phyloP scores from a whole-genome alignment of 2,329 filamentous ascomycete species.

The Microcyclospora tardicrescens region DNA sequence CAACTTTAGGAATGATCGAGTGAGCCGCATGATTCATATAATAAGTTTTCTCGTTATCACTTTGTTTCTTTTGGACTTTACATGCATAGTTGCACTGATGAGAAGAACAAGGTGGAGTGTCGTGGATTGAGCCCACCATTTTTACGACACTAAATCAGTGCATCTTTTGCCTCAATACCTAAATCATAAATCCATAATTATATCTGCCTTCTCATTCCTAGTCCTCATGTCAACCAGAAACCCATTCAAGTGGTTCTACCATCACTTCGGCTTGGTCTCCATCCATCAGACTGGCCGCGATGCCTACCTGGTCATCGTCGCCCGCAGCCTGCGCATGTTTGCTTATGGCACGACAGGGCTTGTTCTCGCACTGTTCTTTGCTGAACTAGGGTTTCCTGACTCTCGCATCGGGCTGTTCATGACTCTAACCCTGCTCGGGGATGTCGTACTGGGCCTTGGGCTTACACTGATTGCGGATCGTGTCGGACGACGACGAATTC shows the following conservation, averaged over 20 bases:
- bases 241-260: slow-evolving; percentile 17
- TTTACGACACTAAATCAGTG: no score
- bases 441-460: slow-evolving; percentile 18
- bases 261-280: slow-evolving; percentile 21
- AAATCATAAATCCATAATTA: no score
- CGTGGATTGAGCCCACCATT: no score
- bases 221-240: no score
- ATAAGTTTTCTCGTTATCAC: no score
- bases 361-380: slow-evolving; percentile 21
- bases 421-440: slow-evolving; percentile 22
- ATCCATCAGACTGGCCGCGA: slow-evolving; percentile 26
- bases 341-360: slow-evolving; percentile 42
- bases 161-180: no score
- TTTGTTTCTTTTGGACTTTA: no score
- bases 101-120: no score
- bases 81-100: no score
- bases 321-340: slow-evolving; percentile 49
- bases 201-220: no score
- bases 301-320: slow-evolving; percentile 42
- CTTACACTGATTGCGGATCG: slow-evolving; percentile 21
- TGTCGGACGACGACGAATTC: slow-evolving; percentile 17
- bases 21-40: no score
- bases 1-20: no score
- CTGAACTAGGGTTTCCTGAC: slow-evolving; percentile 16
- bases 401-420: slow-evolving; percentile 23